Conservation (phyloP, 2,329 filamentous ascomycete species). For the Aspergillus udagawae region DNA sequence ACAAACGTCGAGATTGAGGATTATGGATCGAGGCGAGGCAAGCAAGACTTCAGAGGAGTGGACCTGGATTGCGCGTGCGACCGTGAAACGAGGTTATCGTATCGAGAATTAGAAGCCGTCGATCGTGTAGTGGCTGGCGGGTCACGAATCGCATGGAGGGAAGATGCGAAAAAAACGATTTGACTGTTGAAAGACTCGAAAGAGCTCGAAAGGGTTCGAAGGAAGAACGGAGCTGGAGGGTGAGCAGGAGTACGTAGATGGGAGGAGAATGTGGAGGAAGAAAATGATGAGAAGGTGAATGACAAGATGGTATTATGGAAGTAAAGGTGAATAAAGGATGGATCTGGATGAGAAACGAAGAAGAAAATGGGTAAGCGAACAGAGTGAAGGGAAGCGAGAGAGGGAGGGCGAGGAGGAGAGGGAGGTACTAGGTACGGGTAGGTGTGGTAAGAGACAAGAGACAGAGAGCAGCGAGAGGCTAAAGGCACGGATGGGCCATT, state of each 20-base stretch:
- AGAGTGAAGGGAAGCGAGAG: constrained; percentile 8
- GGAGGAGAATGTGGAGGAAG: constrained; percentile 5
- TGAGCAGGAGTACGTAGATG: not conserved
- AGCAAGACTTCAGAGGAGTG: constrained; percentile 4
- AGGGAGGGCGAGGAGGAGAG: constrained; percentile 8
- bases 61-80: constrained; percentile 22
- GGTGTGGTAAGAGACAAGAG: not conserved
- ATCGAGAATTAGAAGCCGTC: constrained; percentile 19
- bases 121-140: constrained; percentile 14
- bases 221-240: not conserved
- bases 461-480: constrained; percentile 12
- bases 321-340: constrained; percentile 3
- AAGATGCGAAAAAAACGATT: not conserved
- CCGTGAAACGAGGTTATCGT: constrained; percentile 17
- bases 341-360: constrained; percentile 6
- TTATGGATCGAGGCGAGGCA: not conserved
- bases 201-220: not conserved
- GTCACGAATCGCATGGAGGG: constrained; percentile 21
- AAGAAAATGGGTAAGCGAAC: constrained; percentile 7
- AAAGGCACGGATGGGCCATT: constrained; percentile 24
- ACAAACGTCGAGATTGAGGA: not conserved
- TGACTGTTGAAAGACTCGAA: not conserved
- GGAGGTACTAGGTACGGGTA: not conserved
- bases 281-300: not conserved
- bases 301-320: not conserved